phyloP scores from a whole-genome alignment of 2,329 filamentous ascomycete genomes.

The Claviceps africana region DNA sequence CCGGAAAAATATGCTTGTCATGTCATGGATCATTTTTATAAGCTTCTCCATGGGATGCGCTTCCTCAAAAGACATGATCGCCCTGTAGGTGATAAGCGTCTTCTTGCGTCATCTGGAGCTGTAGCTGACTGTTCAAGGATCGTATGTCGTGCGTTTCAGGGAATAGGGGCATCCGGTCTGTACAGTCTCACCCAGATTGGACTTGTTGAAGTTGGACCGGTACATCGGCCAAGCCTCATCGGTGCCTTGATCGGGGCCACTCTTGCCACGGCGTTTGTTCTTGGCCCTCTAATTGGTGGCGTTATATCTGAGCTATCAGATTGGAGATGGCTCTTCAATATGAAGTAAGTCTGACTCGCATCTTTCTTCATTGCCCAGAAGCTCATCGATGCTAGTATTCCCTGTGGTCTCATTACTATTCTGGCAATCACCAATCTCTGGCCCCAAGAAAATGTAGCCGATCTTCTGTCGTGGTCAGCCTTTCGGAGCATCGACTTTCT shows the following conservation, averaged over 20 bases:
- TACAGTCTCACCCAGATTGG: constrained; percentile 46
- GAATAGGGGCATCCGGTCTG: constrained; percentile 46
- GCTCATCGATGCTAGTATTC: constrained; percentile 26
- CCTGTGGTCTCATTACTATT: constrained; percentile 33
- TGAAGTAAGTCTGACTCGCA: constrained; percentile 34
- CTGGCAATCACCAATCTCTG: constrained; percentile 32
- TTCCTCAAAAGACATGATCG: constrained; percentile 33
- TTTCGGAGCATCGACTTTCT: constrained; percentile 37
- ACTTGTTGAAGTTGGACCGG: constrained; percentile 41
- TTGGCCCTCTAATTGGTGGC: constrained; percentile 45
- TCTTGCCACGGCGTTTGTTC: constrained; percentile 41
- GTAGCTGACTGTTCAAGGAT: constrained; percentile 29
- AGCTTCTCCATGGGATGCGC: constrained; percentile 41
- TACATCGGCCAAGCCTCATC: constrained; percentile 36
- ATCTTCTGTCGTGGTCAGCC: constrained; percentile 25
- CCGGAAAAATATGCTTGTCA: constrained; percentile 33
- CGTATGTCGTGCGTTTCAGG: constrained; percentile 43
- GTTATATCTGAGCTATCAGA: constrained; percentile 36
- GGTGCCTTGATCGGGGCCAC: constrained; percentile 42
- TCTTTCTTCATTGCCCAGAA: neutral
- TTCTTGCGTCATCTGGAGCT: neutral
- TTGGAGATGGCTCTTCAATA: constrained; percentile 48
- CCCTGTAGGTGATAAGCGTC: constrained; percentile 28
- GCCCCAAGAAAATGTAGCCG: constrained; percentile 23
- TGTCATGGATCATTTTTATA: constrained; percentile 41